These are phyloP conservation scores for Musa schizocarpa DNA, from an alignment of 176 grass and related monocot species.

Conservation along the genomic window DNA sequence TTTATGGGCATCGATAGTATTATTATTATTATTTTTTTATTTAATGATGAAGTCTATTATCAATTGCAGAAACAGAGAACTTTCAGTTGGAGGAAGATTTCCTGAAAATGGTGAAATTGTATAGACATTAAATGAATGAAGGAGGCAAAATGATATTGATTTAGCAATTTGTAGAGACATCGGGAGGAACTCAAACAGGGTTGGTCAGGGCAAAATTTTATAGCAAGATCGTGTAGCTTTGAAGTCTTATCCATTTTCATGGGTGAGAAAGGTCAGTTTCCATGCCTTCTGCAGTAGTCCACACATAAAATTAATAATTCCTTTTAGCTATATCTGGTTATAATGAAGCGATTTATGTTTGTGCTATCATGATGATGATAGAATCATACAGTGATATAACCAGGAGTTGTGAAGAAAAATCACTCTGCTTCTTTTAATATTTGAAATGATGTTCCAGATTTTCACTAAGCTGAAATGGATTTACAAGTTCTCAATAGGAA, in stretches of 20 bases:
- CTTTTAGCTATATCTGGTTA: neutral
- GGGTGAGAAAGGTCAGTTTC: neutral
- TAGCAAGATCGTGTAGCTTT: conserved; percentile 60
- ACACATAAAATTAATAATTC: neutral
- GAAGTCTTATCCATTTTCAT: conserved; percentile 28
- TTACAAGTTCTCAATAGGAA: too few species aligned
- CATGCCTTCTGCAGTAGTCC: neutral
- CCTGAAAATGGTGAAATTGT: conserved; percentile 14
- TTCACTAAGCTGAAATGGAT: too few species aligned
- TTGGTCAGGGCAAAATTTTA: conserved; percentile 48
- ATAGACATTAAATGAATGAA: conserved; percentile 19
- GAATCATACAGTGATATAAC: too few species aligned
- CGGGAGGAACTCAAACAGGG: conserved; percentile 28
- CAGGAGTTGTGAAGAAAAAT: too few species aligned
- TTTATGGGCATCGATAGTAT: neutral
- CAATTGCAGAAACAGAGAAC: conserved; percentile 38
- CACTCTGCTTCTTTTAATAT: too few species aligned
- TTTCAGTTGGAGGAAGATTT: conserved; percentile 6
- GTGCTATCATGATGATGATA: too few species aligned
- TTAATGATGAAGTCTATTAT: neutral
- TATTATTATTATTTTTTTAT: neutral
- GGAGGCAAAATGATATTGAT: conserved; percentile 16
- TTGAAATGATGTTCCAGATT: too few species aligned
- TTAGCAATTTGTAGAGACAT: conserved; percentile 42
- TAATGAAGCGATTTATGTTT: too few species aligned